A percentile compares a stretch with the other conserved stretches of the same genome.
Evolutionary conservation across 148 eudicot genomes (phyloP).

Genomic region (Limonium bicolor): DNA sequence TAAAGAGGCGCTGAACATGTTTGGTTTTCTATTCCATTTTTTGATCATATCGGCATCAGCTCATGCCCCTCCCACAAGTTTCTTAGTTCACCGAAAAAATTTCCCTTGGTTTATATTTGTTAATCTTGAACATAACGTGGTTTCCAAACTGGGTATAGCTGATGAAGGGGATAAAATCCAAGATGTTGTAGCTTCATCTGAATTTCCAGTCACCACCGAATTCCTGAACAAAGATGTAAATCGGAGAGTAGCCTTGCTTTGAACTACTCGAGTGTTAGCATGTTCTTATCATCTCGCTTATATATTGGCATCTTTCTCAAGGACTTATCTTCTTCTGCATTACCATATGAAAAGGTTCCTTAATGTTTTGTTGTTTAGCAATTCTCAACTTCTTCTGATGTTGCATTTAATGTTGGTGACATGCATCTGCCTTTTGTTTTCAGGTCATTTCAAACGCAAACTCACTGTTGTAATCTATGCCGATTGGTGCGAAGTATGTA

Average conservation of each 20-base stretch:
- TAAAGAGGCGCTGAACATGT: too few species aligned
- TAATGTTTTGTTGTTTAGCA: too few species aligned
- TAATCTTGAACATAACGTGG: too few species aligned
- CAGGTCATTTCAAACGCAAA: conserved; percentile 88
- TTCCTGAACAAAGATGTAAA: conserved; percentile 51
- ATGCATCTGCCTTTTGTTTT: neutral
- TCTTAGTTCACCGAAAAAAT: too few species aligned
- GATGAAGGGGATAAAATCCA: too few species aligned
- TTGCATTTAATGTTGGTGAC: neutral
- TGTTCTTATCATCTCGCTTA: conserved; percentile 49
- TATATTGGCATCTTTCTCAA: conserved; percentile 75
- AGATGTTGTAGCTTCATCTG: conserved; percentile 20
- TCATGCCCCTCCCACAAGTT: too few species aligned
- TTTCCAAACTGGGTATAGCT: too few species aligned
- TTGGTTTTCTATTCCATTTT: too few species aligned
- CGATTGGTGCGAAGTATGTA: conserved; percentile 99
- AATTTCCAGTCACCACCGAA: conserved; percentile 32
- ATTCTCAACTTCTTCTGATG: too few species aligned
- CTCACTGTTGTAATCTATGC: conserved; percentile 98
- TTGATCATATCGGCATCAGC: too few species aligned
- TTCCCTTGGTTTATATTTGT: too few species aligned
- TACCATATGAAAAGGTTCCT: conserved; percentile 92
- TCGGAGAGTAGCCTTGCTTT: conserved; percentile 43
- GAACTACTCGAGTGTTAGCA: conserved; percentile 58
- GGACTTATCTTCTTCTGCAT: too few species aligned